Evolutionary conservation across 2,329 filamentous ascomycete species (phyloP), one percentile per base, ranked within the genome.

Genomic region (Aspergillus proliferans): DNA sequence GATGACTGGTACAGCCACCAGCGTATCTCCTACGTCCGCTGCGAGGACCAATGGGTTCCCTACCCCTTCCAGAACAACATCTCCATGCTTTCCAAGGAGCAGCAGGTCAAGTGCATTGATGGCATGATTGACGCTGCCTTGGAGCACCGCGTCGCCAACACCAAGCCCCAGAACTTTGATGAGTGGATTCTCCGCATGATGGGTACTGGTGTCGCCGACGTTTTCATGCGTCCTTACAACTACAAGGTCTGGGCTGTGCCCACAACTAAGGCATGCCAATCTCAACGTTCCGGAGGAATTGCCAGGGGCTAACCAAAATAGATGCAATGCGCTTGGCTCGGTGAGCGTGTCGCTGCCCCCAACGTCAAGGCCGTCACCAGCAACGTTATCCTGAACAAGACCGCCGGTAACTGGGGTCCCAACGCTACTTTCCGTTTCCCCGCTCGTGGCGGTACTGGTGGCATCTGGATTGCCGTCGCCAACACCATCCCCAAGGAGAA

Each of bases 51-150:
- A 67, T 98, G 93, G 93, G 93, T 98, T 50, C 92, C 93, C 47
- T 98, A 98, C 76, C 93, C 93, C 57, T 96, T 98, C 85, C 93
- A 98, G 79, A 98, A 97, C 84, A 98, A 98, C 80, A 92, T 98
- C 70, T 95, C 93, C 65, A 92, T 96, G 85, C 77, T 98, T 67
- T 87, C 89, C 71, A 95, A 96, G 80, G 89, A 96, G 59, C 93
- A 98, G 66, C 91, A 98, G 77, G 90, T 96, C 58, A 85, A 82
- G 68, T 94, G 88, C 72, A 86, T 98, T 64, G 89, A 97, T 60
- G 92, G 92, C 57, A 84, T 98, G 78, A 96, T 98, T 60, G 92
- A 98, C 71, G 88, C 93, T 54, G 87, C 93, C 51, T 73, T 97
- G 58, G 89, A 92, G 74, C 82, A 83, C 65, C 88, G 91, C 63